Evolutionary conservation across 1,284 basidiomycete genomes (phyloP).

Genomic region (Bondarzewia mesenterica): DNA sequence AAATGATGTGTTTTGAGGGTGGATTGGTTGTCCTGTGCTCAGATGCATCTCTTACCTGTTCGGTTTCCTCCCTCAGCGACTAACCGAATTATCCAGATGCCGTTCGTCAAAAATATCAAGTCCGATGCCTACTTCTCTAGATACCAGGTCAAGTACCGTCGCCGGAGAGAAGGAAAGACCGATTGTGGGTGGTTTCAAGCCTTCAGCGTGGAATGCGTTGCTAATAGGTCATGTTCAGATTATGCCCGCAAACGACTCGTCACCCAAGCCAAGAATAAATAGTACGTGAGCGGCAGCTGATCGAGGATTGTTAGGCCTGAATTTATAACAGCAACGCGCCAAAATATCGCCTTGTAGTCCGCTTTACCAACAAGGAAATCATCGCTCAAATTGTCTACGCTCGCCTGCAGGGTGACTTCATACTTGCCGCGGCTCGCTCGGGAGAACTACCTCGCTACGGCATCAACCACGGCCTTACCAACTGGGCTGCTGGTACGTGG

Average conservation of each 20-base stretch:
- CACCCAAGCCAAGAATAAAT: slow-evolving; percentile 99
- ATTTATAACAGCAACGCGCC: slow-evolving; percentile 68
- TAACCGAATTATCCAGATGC: slow-evolving; percentile 47
- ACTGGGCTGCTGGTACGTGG: slow-evolving; percentile 86
- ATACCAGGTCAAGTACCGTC: slow-evolving; percentile 96
- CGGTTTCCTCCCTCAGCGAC: background rate
- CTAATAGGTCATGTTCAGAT: slow-evolving; percentile 39
- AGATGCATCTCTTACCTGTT: background rate
- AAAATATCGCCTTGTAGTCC: slow-evolving; percentile 97
- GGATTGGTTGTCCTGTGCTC: slow-evolving; percentile 3
- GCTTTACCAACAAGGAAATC: slow-evolving; percentile 92
- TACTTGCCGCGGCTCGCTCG: slow-evolving; percentile 83
- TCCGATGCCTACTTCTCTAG: slow-evolving; percentile 93
- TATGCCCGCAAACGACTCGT: slow-evolving; percentile 96
- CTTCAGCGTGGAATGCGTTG: background rate
- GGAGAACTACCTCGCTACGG: slow-evolving; percentile 94
- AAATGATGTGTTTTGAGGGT: slow-evolving; percentile 13
- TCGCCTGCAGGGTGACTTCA: slow-evolving; percentile 95
- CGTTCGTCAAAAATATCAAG: slow-evolving; percentile 86
- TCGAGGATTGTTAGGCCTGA: background rate
- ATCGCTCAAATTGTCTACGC: slow-evolving; percentile 95
- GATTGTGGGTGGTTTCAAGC: slow-evolving; percentile 61
- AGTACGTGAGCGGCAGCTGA: slow-evolving; percentile 46
- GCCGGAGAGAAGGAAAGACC: slow-evolving; percentile 95
- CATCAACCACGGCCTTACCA: slow-evolving; percentile 97